phyloP scores from a whole-genome alignment of 306 rosid species.

The Aeschynomene evenia region DNA sequence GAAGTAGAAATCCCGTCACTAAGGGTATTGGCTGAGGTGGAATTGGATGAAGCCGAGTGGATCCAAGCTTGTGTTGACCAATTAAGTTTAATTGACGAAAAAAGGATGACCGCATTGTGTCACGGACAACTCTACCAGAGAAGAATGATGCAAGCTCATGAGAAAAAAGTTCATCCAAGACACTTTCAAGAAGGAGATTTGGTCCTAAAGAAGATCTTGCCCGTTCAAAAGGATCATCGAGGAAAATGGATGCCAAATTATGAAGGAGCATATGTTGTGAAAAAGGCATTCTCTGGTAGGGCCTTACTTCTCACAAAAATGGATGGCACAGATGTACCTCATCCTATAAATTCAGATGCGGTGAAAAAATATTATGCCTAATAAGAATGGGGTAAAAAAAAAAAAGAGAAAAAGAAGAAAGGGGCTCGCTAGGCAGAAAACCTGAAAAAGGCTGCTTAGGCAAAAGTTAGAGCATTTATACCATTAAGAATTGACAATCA shows the following conservation, averaged over 20 bases:
- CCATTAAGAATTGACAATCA: too few species aligned
- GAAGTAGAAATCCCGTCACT: neutral
- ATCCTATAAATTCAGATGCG: neutral
- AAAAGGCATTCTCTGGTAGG: neutral
- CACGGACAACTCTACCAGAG: too few species aligned
- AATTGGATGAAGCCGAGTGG: neutral
- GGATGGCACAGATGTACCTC: neutral
- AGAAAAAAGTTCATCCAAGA: too few species aligned
- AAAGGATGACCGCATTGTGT: too few species aligned
- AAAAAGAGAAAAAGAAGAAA: too few species aligned
- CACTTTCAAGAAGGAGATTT: neutral
- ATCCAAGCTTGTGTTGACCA: neutral
- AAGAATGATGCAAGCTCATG: too few species aligned
- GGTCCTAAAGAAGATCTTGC: neutral
- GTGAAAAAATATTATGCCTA: neutral
- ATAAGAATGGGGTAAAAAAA: too few species aligned
- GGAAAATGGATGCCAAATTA: neutral
- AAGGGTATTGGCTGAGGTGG: neutral
- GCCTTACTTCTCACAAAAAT: neutral
- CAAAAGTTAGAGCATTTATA: too few species aligned
- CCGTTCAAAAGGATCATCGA: neutral
- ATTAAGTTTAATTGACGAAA: neutral
- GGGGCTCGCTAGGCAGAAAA: too few species aligned
- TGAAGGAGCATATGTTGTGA: neutral
- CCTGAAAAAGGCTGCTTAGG: too few species aligned